Base-by-base conservation (phyloP, 495 filamentous ascomycete species). In the Clavariopsis aquatica region DNA sequence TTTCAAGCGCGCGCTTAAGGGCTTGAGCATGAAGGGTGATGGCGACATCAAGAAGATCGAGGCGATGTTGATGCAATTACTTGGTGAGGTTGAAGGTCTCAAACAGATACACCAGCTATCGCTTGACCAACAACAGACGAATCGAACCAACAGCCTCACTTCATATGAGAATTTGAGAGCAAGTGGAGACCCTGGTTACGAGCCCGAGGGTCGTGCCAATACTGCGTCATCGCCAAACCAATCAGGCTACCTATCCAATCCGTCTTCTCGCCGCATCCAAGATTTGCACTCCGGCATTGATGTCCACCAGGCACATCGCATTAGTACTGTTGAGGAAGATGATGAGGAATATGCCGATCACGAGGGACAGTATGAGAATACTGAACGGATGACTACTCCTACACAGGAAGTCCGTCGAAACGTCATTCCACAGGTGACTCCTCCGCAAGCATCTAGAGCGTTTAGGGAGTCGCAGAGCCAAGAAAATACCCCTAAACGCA, bases 21-120 rank as follows among this genome's bases (percentile, higher is more conserved):
- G 93, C 3, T 78, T 99, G 41, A 89, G 90, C 66, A 82, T 89
- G 68, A 93, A 91, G 76, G 93, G 90, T 46, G 83, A 87, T 15
- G 95, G 90, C 69, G 94, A 99, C 69, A 81, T 99, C 20, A 79
- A 85, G 58, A 91, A 89, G 74, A 96, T 99, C 68, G 95, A 99
- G 77, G 90, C 89, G 27, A 96, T 99, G 92, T 82, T 99, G 45
- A 89, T 90, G 62, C 91, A 94, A 72, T 80, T 99, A 31, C 85
- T 98, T 29, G 89, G 83, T 54, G 93, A 99, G 71, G 92, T 99
- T 23, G 92, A 96, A 70, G 88, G 86, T 34, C 79, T 99, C 52
- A 96, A 96, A 68, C 82, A 84, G 31, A 83, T 71, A 20, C 77
- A 79, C 60, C 66, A 73, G 41, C 61, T 75, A 31, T 61, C 69